Base-by-base conservation (phyloP, 257 asterid species). In the Euphrasia confusa region DNA sequence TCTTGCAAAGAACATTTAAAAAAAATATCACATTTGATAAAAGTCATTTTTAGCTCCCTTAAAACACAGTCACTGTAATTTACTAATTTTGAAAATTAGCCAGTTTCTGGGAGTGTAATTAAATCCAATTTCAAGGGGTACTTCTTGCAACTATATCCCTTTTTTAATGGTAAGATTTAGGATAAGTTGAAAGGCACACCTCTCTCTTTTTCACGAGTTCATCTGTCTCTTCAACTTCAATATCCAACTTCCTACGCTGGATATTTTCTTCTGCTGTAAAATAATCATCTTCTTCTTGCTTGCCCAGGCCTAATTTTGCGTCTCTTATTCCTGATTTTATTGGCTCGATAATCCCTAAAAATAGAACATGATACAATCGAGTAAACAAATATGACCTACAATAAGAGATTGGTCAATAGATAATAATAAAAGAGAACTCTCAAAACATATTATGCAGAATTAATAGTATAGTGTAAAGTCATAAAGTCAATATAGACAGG, bases 181-280 rank as follows among this genome's bases (percentile, higher is more conserved):
- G 53, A 63, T 53, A 60, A 48, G 68, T 53, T 24, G 2, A 53
- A 9, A 18, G 49, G 69, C 84, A 74, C 87, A 93, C 99, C 97
- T 93, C 99, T 74, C 99, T 83, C 83, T 89, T 93, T 76, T 85
- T 93, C 2, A 82, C 88, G 59, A 89, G 81, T 76, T 93, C 99
- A 75, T 82, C 92, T 2, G 97, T 87, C 79, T 81, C 99, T 81
- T 87, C 97, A 63, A 89, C 78, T 80, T 93, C 99, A 39, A 89
- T 83, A 66, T 89, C 99, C 78, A 93, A 81, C 83, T 83, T 93
- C 70, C 78, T 81, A 18, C 99, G 83, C 86, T 89, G 99, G 71
- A 93, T 93, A 70, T 93, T 93, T 83, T 89, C 97, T 82, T 93
- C 99, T 44, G 97, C 94, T 35, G 97, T 89, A 78, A 82, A 93